phyloP scores from a whole-genome alignment of 2,329 filamentous ascomycete genomes.

The Ceratocystis cacaofunesta region DNA sequence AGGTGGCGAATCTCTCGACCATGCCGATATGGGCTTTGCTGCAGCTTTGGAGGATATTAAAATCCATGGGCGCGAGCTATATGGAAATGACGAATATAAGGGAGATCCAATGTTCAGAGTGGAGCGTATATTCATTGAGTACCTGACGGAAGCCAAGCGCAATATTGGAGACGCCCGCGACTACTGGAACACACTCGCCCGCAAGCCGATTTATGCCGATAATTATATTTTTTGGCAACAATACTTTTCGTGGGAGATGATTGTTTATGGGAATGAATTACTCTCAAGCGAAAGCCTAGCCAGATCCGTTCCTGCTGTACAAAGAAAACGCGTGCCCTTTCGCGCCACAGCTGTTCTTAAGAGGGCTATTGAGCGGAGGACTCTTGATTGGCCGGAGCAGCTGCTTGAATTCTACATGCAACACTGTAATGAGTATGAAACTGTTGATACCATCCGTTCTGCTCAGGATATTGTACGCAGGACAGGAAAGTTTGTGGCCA shows the following conservation, averaged over 20 bases:
- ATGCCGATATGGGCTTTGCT: constrained; percentile 77
- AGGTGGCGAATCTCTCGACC: constrained; percentile 68
- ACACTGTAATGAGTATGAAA: constrained; percentile 84
- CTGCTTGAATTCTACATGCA: constrained; percentile 58
- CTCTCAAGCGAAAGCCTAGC: constrained; percentile 30
- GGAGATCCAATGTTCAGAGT: constrained; percentile 83
- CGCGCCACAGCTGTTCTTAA: constrained; percentile 63
- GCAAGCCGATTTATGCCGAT: constrained; percentile 50
- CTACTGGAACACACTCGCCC: constrained; percentile 57
- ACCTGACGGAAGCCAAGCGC: constrained; percentile 69
- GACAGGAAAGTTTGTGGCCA: constrained; percentile 46
- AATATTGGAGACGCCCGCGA: constrained; percentile 61
- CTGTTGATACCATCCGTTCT: constrained; percentile 55
- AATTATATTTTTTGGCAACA: constrained; percentile 89
- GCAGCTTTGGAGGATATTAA: constrained; percentile 76
- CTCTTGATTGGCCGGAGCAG: constrained; percentile 63
- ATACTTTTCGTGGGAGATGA: constrained; percentile 86
- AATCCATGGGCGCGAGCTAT: constrained; percentile 59
- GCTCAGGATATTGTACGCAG: constrained; percentile 62
- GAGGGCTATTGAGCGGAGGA: constrained; percentile 47
- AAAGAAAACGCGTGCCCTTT: constrained; percentile 40
- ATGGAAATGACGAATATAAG: constrained; percentile 56
- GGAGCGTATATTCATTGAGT: constrained; percentile 84
- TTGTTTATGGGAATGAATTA: constrained; percentile 32
- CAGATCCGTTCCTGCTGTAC: background rate